Evolutionary conservation across 164 flowering plant species (phyloP).

Genomic region (Nymphaea colorata): DNA sequence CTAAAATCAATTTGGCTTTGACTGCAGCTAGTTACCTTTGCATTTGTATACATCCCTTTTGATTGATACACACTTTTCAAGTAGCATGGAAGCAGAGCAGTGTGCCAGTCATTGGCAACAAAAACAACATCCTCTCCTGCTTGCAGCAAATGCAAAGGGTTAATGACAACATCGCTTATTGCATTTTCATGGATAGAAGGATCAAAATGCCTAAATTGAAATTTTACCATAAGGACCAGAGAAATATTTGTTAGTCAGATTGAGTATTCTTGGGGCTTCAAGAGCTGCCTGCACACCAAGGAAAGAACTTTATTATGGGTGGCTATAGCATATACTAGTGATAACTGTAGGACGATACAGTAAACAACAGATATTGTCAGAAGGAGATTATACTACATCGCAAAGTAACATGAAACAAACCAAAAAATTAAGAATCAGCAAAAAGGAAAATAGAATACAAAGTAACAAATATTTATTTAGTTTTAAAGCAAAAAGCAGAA

Average conservation of each 20-base stretch:
- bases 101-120: constrained; percentile 82
- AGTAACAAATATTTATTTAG: background rate
- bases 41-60: constrained; percentile 43
- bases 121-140: constrained; percentile 75
- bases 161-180: background rate
- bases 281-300: constrained; percentile 59
- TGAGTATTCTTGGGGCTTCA: constrained; percentile 72
- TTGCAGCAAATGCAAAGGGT: background rate
- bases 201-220: constrained; percentile 2
- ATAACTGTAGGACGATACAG: too few species aligned
- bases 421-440: background rate
- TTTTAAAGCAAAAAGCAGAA: background rate
- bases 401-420: too few species aligned
- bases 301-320: background rate
- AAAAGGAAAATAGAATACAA: too few species aligned
- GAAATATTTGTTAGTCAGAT: constrained; percentile 51
- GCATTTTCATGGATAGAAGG: background rate
- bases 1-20: background rate
- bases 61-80: constrained; percentile 51
- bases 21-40: constrained; percentile 36
- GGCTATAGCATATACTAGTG: too few species aligned
- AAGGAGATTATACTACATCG: too few species aligned
- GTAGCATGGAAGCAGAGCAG: constrained; percentile 78
- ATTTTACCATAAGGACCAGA: constrained; percentile 78
- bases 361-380: too few species aligned